Base-by-base conservation (phyloP, 2,329 filamentous ascomycete genomes). In the Sarocladium kiliense region DNA sequence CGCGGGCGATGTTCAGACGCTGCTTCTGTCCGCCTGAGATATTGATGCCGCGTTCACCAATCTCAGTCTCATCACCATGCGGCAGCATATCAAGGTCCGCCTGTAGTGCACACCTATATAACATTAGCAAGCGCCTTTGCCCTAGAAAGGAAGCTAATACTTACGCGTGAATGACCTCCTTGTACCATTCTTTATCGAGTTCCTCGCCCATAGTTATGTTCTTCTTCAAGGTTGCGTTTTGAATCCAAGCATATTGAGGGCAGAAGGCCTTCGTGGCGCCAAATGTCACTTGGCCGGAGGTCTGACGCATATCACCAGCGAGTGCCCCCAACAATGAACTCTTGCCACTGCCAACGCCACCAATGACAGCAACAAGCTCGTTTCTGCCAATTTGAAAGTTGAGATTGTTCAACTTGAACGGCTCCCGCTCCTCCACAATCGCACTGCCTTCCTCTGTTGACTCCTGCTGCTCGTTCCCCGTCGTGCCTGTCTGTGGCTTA, bases 231-330 rank as follows among this genome's bases (percentile, higher is more conserved):
- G 87, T 89, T 0, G 91, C 80, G 65, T 97, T 97, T 66, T 97
- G 93, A 50, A 99, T 96, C 94, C 94, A 99, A 0, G 94, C 90
- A 65, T 96, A 96, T 67, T 99, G 93, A 0, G 93, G 93, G 61
- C 94, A 97, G 64, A 96, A 97, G 0, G 93, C 90, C 58, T 92
- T 80, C 2, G 85, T 86, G 0, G 90, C 90, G 39, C 92, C 89
- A 62, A 94, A 80, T 0, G 83, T 80, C 5, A 95, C 80, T 36
- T 87, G 79, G 11, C 91, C 91, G 3, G 73, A 74, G 0, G 89
- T 95, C 68, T 87, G 88, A 44, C 91, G 85, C 93, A 97, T 97
- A 60, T 97, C 93, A 23, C 94, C 93, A 1, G 92, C 93, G 45
- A 99, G 74, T 0, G 93, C 91, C 32, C 91, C 88, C 2, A 99